Conservation (phyloP, 1,284 basidiomycete species). For the Sanghuangporus baumii region DNA sequence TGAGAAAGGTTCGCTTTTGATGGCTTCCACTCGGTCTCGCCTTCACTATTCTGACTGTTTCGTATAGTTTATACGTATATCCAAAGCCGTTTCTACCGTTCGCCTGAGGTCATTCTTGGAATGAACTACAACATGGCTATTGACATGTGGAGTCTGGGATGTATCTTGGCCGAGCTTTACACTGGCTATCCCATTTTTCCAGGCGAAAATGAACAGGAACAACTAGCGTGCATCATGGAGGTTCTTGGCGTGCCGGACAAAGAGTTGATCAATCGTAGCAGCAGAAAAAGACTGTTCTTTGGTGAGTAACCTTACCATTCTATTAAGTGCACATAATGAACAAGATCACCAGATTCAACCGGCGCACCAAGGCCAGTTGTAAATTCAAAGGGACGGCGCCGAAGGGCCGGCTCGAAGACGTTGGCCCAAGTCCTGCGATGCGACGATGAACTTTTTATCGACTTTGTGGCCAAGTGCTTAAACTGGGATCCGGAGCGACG, state of each 20-base stretch:
- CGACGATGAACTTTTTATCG: slow-evolving; percentile 84
- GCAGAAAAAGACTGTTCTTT: slow-evolving; percentile 93
- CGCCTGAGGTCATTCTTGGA: slow-evolving; percentile 90
- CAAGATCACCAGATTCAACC: slow-evolving; percentile 72
- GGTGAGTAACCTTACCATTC: slow-evolving; percentile 44
- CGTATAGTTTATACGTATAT: slow-evolving; percentile 91
- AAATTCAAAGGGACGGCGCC: slow-evolving; percentile 92
- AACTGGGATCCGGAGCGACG: slow-evolving; percentile 97
- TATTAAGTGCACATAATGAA: slow-evolving; percentile 3
- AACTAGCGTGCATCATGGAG: slow-evolving; percentile 99
- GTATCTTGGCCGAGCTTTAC: slow-evolving; percentile 95
- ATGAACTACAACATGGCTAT: slow-evolving; percentile 96
- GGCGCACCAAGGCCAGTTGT: slow-evolving; percentile 90
- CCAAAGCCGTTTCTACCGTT: slow-evolving; percentile 94
- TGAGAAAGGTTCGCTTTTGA: slow-evolving; percentile 79
- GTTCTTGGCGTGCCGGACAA: slow-evolving; percentile 94
- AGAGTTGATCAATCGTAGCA: slow-evolving; percentile 91
- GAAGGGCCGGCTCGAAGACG: slow-evolving; percentile 88
- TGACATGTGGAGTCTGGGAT: slow-evolving; percentile 98
- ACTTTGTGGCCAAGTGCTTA: slow-evolving; percentile 93
- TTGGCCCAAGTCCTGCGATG: slow-evolving; percentile 85
- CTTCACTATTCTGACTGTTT: slow-evolving; percentile 11
- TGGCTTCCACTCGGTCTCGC: neutral
- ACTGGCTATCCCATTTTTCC: slow-evolving; percentile 99
- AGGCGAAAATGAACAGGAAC: slow-evolving; percentile 99